Conservation (phyloP, 108 stramenopile species). For the Nitzschia sp. region DNA sequence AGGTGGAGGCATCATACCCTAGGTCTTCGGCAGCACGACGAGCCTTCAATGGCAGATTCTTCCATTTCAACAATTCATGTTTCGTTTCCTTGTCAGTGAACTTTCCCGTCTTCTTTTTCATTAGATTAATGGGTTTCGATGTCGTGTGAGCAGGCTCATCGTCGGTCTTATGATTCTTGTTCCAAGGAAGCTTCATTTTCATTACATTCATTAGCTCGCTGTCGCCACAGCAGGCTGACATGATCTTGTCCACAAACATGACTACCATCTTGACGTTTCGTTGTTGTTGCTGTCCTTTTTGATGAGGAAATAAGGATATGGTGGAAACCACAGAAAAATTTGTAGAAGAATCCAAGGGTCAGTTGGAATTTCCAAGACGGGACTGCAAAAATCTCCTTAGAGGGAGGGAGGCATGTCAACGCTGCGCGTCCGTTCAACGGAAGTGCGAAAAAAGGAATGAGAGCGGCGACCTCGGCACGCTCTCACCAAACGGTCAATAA, state of each 20-base stretch:
- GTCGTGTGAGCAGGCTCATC: neutral
- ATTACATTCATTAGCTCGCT: neutral
- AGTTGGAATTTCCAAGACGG: too few relatives aligned
- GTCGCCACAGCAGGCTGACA: slow-evolving; percentile 15
- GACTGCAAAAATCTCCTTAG: too few relatives aligned
- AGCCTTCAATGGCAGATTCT: slow-evolving; percentile 44
- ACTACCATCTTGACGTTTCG: slow-evolving; percentile 2
- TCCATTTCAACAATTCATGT: slow-evolving; percentile 51
- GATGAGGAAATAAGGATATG: neutral
- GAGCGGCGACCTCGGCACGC: too few relatives aligned
- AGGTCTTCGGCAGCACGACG: slow-evolving; percentile 51
- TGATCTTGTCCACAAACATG: slow-evolving; percentile 17
- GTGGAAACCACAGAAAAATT: neutral
- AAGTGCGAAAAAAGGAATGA: too few relatives aligned
- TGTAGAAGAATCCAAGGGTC: neutral
- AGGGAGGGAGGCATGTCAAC: too few relatives aligned
- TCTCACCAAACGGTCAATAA: too few relatives aligned
- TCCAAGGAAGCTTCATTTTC: neutral
- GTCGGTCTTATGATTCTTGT: neutral
- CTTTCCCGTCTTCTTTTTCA: slow-evolving; percentile 16
- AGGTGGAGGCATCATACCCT: slow-evolving; percentile 45
- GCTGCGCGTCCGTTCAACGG: neutral
- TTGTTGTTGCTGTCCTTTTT: neutral
- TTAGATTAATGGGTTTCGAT: neutral
- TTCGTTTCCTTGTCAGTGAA: slow-evolving; percentile 59